These are phyloP conservation scores for Pseudomonodictys pantanalensis DNA, from an alignment of 495 filamentous ascomycete species.

Conservation along the genomic window DNA sequence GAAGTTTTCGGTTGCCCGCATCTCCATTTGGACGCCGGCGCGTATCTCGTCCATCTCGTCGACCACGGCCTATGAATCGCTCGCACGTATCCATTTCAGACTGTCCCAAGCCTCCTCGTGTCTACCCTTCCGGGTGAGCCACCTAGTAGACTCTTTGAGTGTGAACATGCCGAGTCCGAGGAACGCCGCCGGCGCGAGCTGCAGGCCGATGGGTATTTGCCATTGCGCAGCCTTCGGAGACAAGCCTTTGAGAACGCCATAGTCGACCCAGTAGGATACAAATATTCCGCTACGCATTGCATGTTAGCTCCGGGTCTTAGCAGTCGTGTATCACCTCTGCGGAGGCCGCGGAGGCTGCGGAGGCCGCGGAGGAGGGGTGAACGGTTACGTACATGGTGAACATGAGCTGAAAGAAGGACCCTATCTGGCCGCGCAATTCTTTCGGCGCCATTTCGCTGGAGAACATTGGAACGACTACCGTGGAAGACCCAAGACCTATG, in stretches of 20 bases:
- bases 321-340: too few species aligned
- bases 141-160: constrained; percentile 60
- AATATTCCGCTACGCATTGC: constrained; percentile 6
- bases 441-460: constrained; percentile 55
- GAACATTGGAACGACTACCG: constrained; percentile 55
- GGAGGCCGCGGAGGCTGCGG: too few species aligned
- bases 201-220: constrained; percentile 56
- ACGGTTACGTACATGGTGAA: constrained; percentile 3
- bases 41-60: constrained; percentile 44
- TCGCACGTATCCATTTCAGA: constrained; percentile 59
- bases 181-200: constrained; percentile 54
- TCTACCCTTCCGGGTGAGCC: constrained; percentile 56
- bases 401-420: constrained; percentile 41
- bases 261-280: constrained; percentile 32
- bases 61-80: constrained; percentile 46
- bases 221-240: constrained; percentile 47
- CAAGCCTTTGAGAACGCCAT: constrained; percentile 49
- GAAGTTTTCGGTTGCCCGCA: constrained; percentile 56
- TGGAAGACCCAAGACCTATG: constrained; percentile 52
- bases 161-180: constrained; percentile 49
- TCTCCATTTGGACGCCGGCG: constrained; percentile 44
- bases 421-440: constrained; percentile 53
- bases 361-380: neutral
- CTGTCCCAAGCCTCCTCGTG: constrained; percentile 56
- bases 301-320: too few species aligned